Conservation (phyloP, 2,329 filamentous ascomycete species). For the Xenosphaeropsis pyriputrescens region DNA sequence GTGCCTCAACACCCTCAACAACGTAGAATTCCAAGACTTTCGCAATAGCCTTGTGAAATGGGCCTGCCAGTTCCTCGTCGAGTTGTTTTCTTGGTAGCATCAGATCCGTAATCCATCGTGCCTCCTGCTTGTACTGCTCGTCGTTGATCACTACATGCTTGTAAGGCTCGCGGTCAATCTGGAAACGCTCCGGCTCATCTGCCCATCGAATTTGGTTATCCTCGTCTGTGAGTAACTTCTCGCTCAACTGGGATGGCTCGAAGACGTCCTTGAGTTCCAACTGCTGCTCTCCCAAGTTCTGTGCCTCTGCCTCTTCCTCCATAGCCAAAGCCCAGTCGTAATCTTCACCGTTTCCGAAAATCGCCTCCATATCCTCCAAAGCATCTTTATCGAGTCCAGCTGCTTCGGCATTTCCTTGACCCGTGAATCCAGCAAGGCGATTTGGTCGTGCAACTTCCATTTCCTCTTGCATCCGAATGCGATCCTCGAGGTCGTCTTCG, state of each 20-base stretch:
- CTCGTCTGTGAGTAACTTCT: constrained; percentile 89
- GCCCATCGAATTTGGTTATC: constrained; percentile 81
- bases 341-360: constrained; percentile 90
- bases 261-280: constrained; percentile 96
- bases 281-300: constrained; percentile 64
- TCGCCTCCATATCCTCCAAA: constrained; percentile 88
- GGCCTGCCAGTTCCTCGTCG: constrained; percentile 53
- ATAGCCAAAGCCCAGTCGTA: constrained; percentile 89
- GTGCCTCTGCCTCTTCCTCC: constrained; percentile 74
- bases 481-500: constrained; percentile 71
- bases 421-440: constrained; percentile 50
- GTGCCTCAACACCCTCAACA: constrained; percentile 85
- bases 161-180: constrained; percentile 81
- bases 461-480: constrained; percentile 65
- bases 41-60: constrained; percentile 76
- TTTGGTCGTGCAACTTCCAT: constrained; percentile 69
- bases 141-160: constrained; percentile 65
- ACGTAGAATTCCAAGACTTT: constrained; percentile 95
- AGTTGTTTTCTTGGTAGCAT: constrained; percentile 69
- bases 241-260: constrained; percentile 84
- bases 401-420: constrained; percentile 58
- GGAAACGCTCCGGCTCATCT: constrained; percentile 89
- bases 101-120: constrained; percentile 79
- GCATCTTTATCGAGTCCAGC: constrained; percentile 83
- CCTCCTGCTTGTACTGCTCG: constrained; percentile 82